These are phyloP conservation scores for Aureobasidium sp. DNA, from an alignment of 2,329 filamentous ascomycete genomes.

Conservation along the genomic window DNA sequence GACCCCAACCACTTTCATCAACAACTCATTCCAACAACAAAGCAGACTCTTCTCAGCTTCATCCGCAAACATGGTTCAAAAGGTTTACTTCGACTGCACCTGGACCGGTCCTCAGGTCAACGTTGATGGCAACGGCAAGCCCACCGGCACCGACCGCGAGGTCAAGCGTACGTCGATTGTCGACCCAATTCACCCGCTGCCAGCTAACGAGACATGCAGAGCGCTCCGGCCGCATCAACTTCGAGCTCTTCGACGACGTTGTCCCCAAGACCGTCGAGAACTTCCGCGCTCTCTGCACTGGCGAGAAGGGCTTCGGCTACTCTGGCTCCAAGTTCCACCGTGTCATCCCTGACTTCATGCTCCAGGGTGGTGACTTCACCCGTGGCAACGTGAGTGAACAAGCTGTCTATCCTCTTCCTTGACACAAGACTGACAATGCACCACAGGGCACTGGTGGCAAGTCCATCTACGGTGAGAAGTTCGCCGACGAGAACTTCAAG, in stretches of 20 bases:
- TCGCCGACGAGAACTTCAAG: constrained; percentile 93
- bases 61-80: constrained; percentile 64
- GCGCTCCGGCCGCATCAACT: constrained; percentile 72
- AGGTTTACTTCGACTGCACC: constrained; percentile 52
- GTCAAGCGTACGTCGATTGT: constrained; percentile 49
- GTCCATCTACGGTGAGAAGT: constrained; percentile 95
- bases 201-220: constrained; percentile 38
- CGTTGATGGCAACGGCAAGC: constrained; percentile 45
- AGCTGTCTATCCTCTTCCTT: background rate
- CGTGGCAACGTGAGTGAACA: constrained; percentile 69
- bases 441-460: constrained; percentile 77
- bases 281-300: constrained; percentile 90
- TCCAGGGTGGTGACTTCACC: constrained; percentile 96
- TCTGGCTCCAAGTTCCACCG: constrained; percentile 84
- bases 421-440: background rate
- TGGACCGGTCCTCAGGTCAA: constrained; percentile 67
- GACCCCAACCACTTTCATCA: constrained; percentile 18
- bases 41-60: constrained; percentile 52
- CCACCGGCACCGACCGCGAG: constrained; percentile 33
- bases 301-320: constrained; percentile 83
- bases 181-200: constrained; percentile 12
- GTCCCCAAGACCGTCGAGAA: constrained; percentile 96
- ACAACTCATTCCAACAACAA: constrained; percentile 12
- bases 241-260: constrained; percentile 75
- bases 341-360: constrained; percentile 98